These are phyloP conservation scores for Clonostachys rhizophaga DNA, from an alignment of 2,329 filamentous ascomycete genomes.

Conservation along the genomic window DNA sequence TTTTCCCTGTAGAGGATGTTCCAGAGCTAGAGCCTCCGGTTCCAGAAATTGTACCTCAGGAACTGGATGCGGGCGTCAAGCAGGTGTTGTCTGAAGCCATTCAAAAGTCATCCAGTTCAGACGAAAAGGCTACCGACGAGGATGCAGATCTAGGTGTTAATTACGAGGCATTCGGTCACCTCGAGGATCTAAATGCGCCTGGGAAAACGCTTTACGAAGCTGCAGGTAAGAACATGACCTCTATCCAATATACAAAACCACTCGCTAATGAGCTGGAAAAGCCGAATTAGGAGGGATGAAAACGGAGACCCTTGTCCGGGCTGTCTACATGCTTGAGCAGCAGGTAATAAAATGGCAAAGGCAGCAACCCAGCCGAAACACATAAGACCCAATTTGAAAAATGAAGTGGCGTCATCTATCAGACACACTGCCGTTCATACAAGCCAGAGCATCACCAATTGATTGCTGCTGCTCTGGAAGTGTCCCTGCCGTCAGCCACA, in stretches of 20 bases:
- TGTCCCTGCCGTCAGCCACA: no score
- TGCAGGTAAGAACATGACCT: constrained; percentile 15
- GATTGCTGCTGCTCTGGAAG: no score
- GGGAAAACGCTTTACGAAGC: constrained; percentile 23
- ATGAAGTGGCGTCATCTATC: neutral
- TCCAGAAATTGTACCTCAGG: constrained; percentile 14
- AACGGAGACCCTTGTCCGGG: constrained; percentile 22
- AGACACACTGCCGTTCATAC: no score
- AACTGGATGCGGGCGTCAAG: constrained; percentile 10
- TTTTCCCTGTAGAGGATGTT: constrained; percentile 24
- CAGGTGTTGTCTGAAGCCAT: neutral
- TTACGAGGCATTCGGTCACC: constrained; percentile 14
- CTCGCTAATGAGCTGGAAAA: no score
- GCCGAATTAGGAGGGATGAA: constrained; percentile 15
- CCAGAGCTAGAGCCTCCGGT: constrained; percentile 6
- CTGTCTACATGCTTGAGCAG: constrained; percentile 31
- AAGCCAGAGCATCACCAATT: no score
- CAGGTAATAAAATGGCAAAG: constrained; percentile 26
- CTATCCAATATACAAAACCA: no score
- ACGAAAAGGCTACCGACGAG: no score
- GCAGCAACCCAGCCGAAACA: constrained; percentile 1
- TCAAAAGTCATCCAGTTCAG: no score
- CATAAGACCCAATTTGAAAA: neutral
- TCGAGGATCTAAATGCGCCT: constrained; percentile 20
- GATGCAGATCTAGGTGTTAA: neutral